Evolutionary conservation across 108 stramenopile species (phyloP), one percentile per base, ranked within the genome.

Genomic region (Skeletonema grethae): DNA sequence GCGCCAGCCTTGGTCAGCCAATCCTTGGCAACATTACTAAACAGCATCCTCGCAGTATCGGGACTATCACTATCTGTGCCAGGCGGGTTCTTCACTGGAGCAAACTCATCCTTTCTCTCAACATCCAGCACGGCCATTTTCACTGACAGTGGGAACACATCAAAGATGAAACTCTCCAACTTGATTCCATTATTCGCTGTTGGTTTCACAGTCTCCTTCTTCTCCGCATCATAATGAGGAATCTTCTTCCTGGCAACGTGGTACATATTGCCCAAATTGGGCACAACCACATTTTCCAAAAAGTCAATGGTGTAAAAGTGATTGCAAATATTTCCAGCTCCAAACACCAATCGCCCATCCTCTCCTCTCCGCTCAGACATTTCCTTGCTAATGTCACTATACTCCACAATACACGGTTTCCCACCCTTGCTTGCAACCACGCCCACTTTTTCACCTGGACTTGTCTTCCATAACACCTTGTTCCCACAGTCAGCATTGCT

Each of bases 261-360:
- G 71, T 97, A 98, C 80, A 94, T 83, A 65, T 82, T 86, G 1
- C 86, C 85, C 57, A 98, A 69, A 41, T 89, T 83, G 36, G 88
- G 90, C 3, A 98, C 77, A 18, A 97, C 87, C 10, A 72, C 85
- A 46, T 93, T 71, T 38, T 76, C 65, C 28, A 99, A 39, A 82
- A 99, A 99, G 43, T 90, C 96, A 0, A 97, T 16, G 7, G 93
- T 89, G 75, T 96, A 99, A 68, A 87, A 96, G 82, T 99, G 99
- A 80, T 97, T 97, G 90, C 99, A 99, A 60, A 99, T 97, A 80
- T 99, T 99, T 32, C 95, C 99, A 7, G 97, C 96, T 20, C 97
- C 96, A 81, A 90, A 98, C 2, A 90, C 76, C 29, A 97, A 80
- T 16, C 85, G 74, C 25, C 91, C 91, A 35, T 79, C 72, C 25